These are phyloP conservation scores for Xylariales sp. DNA, from an alignment of 2,329 filamentous ascomycete species.

Conservation along the genomic window DNA sequence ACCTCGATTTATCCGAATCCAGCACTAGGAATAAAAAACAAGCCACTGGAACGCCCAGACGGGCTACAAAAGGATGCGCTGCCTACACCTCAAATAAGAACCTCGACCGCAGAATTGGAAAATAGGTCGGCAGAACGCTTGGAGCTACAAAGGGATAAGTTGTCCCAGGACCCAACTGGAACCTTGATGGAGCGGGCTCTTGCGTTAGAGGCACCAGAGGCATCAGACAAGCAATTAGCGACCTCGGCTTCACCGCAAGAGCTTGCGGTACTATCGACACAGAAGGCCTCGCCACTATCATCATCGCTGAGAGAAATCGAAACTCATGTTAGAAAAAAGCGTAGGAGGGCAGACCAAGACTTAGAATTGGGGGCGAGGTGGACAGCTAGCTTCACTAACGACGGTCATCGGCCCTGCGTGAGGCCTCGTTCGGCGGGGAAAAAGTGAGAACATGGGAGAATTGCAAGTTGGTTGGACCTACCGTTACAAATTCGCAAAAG, in stretches of 20 bases:
- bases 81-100: no score
- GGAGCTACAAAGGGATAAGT: neutral
- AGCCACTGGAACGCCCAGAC: no score
- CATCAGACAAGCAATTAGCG: neutral
- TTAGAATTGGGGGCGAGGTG: constrained; percentile 41
- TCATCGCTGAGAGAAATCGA: neutral
- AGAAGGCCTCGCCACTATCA: no score
- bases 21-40: no score
- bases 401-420: constrained; percentile 38
- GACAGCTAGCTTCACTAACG: constrained; percentile 36
- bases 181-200: neutral
- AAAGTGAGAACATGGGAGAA: neutral
- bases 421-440: constrained; percentile 19
- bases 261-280: neutral
- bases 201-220: neutral
- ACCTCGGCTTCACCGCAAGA: neutral
- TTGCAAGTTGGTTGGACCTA: neutral
- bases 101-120: neutral
- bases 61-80: neutral
- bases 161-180: neutral
- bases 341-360: constrained; percentile 28
- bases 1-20: no score
- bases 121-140: no score
- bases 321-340: constrained; percentile 29
- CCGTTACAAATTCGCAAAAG: constrained; percentile 1